phyloP scores from a whole-genome alignment of 176 grass and related monocot genomes.

The Eleusine indica region DNA sequence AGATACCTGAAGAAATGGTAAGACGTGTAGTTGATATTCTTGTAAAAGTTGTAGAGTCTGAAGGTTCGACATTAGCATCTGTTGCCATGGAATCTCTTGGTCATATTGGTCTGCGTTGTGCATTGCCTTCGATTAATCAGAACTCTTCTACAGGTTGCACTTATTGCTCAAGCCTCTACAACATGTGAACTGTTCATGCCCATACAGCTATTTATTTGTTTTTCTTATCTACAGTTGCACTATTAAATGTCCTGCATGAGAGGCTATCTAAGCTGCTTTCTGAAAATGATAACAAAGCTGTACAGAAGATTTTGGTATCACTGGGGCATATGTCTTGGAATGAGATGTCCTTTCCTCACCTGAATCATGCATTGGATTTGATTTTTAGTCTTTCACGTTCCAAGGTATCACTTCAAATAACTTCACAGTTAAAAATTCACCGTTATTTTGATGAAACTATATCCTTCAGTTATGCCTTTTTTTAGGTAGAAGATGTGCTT shows the following conservation, averaged over 20 bases:
- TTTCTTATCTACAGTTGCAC: slow-evolving; percentile 53
- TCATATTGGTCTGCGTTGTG: slow-evolving; percentile 72
- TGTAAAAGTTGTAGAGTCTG: slow-evolving; percentile 73
- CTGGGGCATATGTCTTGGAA: slow-evolving; percentile 91
- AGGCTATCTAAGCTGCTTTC: slow-evolving; percentile 78
- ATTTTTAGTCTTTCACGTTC: slow-evolving; percentile 86
- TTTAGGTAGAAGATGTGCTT: slow-evolving; percentile 93
- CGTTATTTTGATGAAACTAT: slow-evolving; percentile 36
- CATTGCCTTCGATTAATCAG: slow-evolving; percentile 55
- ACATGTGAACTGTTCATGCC: not conserved
- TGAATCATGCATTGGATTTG: slow-evolving; percentile 75
- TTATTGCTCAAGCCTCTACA: slow-evolving; percentile 26
- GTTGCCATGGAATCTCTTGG: slow-evolving; percentile 92
- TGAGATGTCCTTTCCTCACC: slow-evolving; percentile 75
- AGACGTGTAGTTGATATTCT: slow-evolving; percentile 59
- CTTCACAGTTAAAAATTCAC: slow-evolving; percentile 2
- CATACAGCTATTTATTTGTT: slow-evolving; percentile 28
- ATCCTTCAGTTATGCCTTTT: slow-evolving; percentile 29
- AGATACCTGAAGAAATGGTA: slow-evolving; percentile 74
- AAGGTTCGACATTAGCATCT: slow-evolving; percentile 68
- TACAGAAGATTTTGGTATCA: slow-evolving; percentile 90
- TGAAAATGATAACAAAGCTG: slow-evolving; percentile 88
- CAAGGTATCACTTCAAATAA: slow-evolving; percentile 61
- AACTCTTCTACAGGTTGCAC: slow-evolving; percentile 68
- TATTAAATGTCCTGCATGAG: slow-evolving; percentile 67